These are phyloP conservation scores for Xylariales sp. DNA, from an alignment of 2,329 filamentous ascomycete genomes.

Conservation along the genomic window DNA sequence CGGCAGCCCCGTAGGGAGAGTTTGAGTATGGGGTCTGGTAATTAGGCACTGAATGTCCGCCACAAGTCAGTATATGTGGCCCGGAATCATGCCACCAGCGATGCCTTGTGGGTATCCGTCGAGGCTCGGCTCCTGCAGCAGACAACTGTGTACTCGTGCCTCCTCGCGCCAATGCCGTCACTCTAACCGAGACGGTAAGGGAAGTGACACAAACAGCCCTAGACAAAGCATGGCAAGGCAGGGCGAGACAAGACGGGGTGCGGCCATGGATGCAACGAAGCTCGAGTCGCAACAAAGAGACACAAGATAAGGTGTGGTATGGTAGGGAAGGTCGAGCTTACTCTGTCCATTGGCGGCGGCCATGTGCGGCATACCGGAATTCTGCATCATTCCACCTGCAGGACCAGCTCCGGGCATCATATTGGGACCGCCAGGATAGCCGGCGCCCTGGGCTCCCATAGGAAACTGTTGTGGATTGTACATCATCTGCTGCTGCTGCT, in stretches of 20 bases:
- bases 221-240: not conserved
- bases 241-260: too few species aligned
- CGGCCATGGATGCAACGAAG: not conserved
- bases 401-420: slow-evolving; percentile 51
- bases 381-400: slow-evolving; percentile 58
- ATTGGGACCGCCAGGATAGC: slow-evolving; percentile 47
- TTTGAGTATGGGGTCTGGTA: slow-evolving; percentile 55
- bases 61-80: slow-evolving; percentile 15
- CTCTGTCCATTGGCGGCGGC: slow-evolving; percentile 52
- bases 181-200: too few species aligned
- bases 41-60: slow-evolving; percentile 40
- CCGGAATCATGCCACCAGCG: slow-evolving; percentile 4
- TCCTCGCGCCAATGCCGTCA: too few species aligned
- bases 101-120: slow-evolving; percentile 1
- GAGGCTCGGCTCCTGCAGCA: slow-evolving; percentile 10
- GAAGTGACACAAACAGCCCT: too few species aligned
- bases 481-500: slow-evolving; percentile 40
- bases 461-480: slow-evolving; percentile 55
- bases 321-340: slow-evolving; percentile 35
- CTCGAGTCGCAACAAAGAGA: too few species aligned
- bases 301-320: slow-evolving; percentile 2
- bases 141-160: slow-evolving; percentile 11
- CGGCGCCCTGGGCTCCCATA: slow-evolving; percentile 43
- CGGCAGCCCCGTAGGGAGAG: slow-evolving; percentile 51
- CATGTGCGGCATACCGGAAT: slow-evolving; percentile 55